Percentiles rank a stretch among this genome's conserved stretches.
Conservation (phyloP, 2,329 filamentous ascomycete genomes). For the Juglanconis juglandina region DNA sequence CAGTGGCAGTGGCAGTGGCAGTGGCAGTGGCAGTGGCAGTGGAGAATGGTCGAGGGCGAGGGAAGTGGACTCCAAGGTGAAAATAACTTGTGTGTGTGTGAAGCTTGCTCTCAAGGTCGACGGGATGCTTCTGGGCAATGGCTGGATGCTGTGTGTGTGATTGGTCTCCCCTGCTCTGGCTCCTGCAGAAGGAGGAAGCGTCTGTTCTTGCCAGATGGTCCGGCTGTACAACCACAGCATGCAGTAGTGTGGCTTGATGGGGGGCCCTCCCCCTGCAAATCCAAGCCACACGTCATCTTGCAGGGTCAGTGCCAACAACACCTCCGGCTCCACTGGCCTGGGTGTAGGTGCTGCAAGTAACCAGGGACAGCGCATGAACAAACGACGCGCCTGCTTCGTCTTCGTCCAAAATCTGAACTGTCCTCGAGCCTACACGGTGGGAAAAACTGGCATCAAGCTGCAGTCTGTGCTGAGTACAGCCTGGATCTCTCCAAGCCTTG, state of each 20-base stretch:
- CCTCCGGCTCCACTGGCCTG: neutral
- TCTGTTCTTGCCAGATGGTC: too few relatives aligned
- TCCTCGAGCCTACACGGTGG: neutral
- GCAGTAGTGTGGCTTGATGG: neutral
- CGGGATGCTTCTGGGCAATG: too few relatives aligned
- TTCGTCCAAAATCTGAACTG: constrained; percentile 11
- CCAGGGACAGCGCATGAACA: constrained; percentile 4
- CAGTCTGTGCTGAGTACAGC: constrained; percentile 1
- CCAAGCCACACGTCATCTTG: neutral
- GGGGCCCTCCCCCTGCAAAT: neutral
- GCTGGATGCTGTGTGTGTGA: too few relatives aligned
- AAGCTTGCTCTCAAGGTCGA: too few relatives aligned
- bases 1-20: too few relatives aligned
- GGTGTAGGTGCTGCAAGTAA: neutral
- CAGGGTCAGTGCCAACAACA: neutral
- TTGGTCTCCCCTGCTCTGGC: too few relatives aligned
- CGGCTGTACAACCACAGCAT: too few relatives aligned
- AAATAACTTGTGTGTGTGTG: too few relatives aligned
- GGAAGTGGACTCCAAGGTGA: too few relatives aligned
- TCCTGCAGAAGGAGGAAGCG: too few relatives aligned
- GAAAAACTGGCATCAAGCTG: constrained; percentile 10
- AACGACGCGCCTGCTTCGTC: constrained; percentile 1
- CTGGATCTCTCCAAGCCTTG: neutral
- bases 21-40: too few relatives aligned
- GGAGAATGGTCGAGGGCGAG: too few relatives aligned